These are phyloP conservation scores for Erigeron canadensis DNA, from an alignment of 129 eudicot species.

Conservation along the genomic window DNA sequence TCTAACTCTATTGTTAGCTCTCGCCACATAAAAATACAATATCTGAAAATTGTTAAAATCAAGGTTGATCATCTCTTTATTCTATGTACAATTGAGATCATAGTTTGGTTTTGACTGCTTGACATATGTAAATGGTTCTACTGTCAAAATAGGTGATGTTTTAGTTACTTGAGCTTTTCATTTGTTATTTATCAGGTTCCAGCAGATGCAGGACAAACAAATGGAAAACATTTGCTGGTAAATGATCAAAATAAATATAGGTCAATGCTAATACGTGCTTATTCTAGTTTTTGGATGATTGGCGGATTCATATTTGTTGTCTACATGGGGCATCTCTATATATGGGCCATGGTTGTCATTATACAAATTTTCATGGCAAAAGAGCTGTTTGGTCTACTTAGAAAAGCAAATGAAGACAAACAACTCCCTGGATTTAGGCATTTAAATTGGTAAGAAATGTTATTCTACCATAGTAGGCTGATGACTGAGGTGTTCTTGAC, in stretches of 20 bases:
- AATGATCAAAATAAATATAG: constrained; percentile 78
- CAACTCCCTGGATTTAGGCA: constrained; percentile 87
- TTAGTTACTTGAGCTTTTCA: background rate
- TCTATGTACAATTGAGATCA: no score
- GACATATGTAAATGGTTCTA: no score
- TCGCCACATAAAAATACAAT: no score
- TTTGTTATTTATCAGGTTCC: constrained; percentile 49
- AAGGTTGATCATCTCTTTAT: no score
- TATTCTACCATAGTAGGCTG: background rate
- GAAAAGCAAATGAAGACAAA: constrained; percentile 72
- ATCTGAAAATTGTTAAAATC: no score
- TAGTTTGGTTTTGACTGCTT: no score
- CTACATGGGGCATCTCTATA: constrained; percentile 97
- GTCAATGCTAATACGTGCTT: constrained; percentile 78
- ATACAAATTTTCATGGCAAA: constrained; percentile 93
- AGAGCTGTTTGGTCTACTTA: constrained; percentile 78
- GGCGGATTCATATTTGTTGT: constrained; percentile 80
- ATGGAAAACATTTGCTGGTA: constrained; percentile 62
- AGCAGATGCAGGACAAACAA: constrained; percentile 51
- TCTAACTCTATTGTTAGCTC: no score
- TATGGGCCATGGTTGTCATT: constrained; percentile 89
- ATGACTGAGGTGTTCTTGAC: background rate
- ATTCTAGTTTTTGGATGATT: constrained; percentile 94
- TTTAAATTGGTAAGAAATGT: constrained; percentile 69
- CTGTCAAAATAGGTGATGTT: background rate